Percentiles rank a stretch among this genome's conserved stretches.
Evolutionary conservation across 2,329 filamentous ascomycete genomes (phyloP).

Genomic region (Monilinia fructigena): DNA sequence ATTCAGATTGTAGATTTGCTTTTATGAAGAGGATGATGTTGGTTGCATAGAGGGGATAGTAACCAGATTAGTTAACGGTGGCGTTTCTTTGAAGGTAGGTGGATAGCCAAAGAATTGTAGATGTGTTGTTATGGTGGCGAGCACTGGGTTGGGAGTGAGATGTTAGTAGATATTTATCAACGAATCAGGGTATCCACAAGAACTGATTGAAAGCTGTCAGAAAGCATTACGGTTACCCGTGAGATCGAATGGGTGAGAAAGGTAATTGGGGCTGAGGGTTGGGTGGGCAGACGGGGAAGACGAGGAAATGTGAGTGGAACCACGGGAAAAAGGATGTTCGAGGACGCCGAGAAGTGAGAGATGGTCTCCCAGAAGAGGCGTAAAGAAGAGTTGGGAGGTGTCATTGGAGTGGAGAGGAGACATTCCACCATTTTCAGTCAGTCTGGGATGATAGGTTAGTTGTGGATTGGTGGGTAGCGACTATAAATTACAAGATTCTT

Average conservation of each 20-base stretch:
- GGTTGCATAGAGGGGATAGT: not conserved
- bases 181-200: not conserved
- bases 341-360: slow-evolving; percentile 30
- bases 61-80: not conserved
- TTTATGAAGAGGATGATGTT: not conserved
- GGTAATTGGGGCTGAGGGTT: slow-evolving; percentile 44
- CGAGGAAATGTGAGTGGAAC: slow-evolving; percentile 50
- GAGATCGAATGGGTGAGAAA: slow-evolving; percentile 45
- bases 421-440: not conserved
- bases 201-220: not conserved
- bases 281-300: slow-evolving; percentile 41
- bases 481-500: not conserved
- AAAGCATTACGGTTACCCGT: not conserved
- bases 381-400: not conserved
- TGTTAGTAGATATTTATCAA: not conserved
- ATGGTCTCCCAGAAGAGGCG: not conserved
- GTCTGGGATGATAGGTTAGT: not conserved
- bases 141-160: not conserved
- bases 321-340: slow-evolving; percentile 54
- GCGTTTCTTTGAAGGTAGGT: not conserved
- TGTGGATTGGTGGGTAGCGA: not conserved
- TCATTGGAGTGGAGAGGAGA: not conserved
- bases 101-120: slow-evolving; percentile 8
- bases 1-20: not conserved
- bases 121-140: slow-evolving; percentile 1